Conservation (phyloP, 176 grass and related monocot species). For the Bromus sterilis region DNA sequence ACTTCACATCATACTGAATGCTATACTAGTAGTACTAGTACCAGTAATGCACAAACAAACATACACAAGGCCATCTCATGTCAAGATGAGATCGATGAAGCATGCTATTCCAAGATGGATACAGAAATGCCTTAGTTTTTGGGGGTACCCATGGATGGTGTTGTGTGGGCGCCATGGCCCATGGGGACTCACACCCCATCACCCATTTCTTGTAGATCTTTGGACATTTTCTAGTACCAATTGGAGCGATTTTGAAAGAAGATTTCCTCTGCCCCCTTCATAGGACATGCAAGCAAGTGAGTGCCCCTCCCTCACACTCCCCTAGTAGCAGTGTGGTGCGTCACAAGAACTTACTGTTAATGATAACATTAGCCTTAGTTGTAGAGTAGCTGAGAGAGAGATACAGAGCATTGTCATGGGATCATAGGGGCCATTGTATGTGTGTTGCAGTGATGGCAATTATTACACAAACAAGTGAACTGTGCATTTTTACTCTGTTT, state of each 20-base stretch:
- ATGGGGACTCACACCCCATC: slow-evolving; percentile 4
- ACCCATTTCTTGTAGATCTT: background rate
- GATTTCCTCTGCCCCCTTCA: background rate
- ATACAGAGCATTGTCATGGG: background rate
- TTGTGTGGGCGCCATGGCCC: background rate
- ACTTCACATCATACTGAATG: background rate
- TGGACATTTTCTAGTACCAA: background rate
- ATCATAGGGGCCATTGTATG: background rate
- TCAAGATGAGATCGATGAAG: background rate
- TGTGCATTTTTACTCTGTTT: background rate
- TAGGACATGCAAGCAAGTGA: slow-evolving; percentile 16
- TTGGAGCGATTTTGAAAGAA: background rate
- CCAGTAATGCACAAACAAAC: background rate
- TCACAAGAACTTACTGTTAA: background rate
- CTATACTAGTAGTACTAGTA: background rate
- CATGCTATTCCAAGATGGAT: slow-evolving; percentile 9
- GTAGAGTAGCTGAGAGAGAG: background rate
- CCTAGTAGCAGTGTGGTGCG: background rate
- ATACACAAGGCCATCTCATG: background rate
- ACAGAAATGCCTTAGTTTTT: background rate
- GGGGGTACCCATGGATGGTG: background rate
- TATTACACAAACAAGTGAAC: background rate
- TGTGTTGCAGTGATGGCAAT: background rate
- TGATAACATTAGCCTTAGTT: background rate
- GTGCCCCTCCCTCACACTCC: background rate